Percentiles rank a stretch among this genome's conserved stretches.
These are phyloP conservation scores for Lachnellula suecica DNA, from an alignment of 2,329 filamentous ascomycete genomes.

Conservation along the genomic window DNA sequence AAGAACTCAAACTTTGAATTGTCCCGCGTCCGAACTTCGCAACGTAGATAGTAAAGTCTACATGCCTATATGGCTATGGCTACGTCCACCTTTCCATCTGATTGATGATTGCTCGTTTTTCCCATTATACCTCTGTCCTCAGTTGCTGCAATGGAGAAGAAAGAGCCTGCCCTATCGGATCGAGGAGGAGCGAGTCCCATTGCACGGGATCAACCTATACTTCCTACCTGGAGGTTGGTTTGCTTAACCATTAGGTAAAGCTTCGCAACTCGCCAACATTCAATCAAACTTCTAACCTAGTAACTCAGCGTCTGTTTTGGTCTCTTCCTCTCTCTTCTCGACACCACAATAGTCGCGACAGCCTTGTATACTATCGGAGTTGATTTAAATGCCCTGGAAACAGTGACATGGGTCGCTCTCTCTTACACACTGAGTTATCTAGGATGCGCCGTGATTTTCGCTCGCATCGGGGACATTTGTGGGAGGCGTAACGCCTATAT, in stretches of 20 bases:
- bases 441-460: constrained; percentile 54
- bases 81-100: too few relatives aligned
- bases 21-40: too few relatives aligned
- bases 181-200: neutral
- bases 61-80: too few relatives aligned
- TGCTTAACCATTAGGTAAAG: constrained; percentile 7
- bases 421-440: constrained; percentile 44
- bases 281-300: neutral
- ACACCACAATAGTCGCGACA: constrained; percentile 60
- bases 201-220: neutral
- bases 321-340: constrained; percentile 59
- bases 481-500: constrained; percentile 52
- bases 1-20: too few relatives aligned
- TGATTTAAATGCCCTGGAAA: constrained; percentile 46
- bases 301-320: constrained; percentile 46
- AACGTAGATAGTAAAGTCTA: too few relatives aligned
- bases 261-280: neutral
- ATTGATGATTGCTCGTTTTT: too few relatives aligned
- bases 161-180: neutral
- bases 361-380: constrained; percentile 53
- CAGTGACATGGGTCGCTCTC: constrained; percentile 54
- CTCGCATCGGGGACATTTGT: constrained; percentile 53
- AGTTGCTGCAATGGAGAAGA: neutral
- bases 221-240: constrained; percentile 16
- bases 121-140: too few relatives aligned